Conservation (phyloP, 441 rosid genomes). For the Croton laevigatus region DNA sequence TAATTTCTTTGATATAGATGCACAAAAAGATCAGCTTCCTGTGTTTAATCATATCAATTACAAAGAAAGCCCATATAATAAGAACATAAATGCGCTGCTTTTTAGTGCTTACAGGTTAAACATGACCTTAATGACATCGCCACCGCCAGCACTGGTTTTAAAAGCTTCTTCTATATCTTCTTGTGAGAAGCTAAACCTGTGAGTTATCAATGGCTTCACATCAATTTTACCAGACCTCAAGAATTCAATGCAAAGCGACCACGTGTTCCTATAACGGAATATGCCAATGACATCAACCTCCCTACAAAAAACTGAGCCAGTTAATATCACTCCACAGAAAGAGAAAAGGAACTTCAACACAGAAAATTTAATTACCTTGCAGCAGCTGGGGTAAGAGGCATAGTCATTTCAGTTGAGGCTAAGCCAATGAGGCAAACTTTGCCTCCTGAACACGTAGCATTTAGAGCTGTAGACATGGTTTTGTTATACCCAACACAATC, state of each 20-base stretch:
- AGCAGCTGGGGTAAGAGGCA: slow-evolving; percentile 82
- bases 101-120: slow-evolving; percentile 34
- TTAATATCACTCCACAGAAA: background rate
- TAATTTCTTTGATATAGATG: background rate
- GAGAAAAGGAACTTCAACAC: background rate
- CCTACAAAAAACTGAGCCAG: background rate
- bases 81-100: background rate
- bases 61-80: background rate
- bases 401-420: slow-evolving; percentile 69
- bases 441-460: slow-evolving; percentile 64
- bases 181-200: slow-evolving; percentile 85
- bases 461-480: slow-evolving; percentile 74
- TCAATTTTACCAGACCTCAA: slow-evolving; percentile 79
- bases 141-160: slow-evolving; percentile 77
- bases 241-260: slow-evolving; percentile 30
- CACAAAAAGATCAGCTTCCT: background rate
- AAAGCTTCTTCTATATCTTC: slow-evolving; percentile 74
- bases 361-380: slow-evolving; percentile 49
- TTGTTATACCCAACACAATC: slow-evolving; percentile 78
- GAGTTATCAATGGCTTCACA: slow-evolving; percentile 85
- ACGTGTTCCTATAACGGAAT: slow-evolving; percentile 33
- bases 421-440: slow-evolving; percentile 85
- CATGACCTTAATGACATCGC: slow-evolving; percentile 60
- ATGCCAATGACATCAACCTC: slow-evolving; percentile 60
- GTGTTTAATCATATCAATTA: background rate